These are phyloP conservation scores for Dendrobium chrysotoxum DNA, from an alignment of 106 monocot species.

Conservation along the genomic window DNA sequence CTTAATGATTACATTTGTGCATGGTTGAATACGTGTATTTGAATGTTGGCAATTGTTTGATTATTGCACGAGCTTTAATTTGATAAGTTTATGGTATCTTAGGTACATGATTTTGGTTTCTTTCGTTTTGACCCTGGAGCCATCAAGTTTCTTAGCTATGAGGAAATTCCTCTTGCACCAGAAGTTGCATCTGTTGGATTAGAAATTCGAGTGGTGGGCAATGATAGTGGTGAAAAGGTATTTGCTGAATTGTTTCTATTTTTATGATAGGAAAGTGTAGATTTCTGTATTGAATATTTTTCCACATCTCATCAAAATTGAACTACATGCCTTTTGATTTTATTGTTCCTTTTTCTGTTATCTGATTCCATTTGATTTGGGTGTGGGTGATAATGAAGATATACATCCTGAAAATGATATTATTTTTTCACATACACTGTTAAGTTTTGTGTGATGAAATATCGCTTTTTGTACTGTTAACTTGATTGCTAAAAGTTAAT, in stretches of 20 bases:
- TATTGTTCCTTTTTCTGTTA: not conserved
- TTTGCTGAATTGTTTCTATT: not conserved
- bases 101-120: constrained; percentile 99
- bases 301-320: not conserved
- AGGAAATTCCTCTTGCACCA: constrained; percentile 86
- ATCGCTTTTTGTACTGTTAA: too few relatives aligned
- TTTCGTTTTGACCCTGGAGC: constrained; percentile 85
- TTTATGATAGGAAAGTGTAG: not conserved
- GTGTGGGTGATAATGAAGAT: too few relatives aligned
- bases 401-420: too few relatives aligned
- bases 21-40: not conserved
- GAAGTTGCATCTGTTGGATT: constrained; percentile 95
- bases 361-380: not conserved
- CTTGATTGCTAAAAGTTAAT: too few relatives aligned
- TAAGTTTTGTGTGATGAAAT: too few relatives aligned
- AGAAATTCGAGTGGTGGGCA: constrained; percentile 92
- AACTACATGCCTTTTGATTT: not conserved
- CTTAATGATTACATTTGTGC: not conserved
- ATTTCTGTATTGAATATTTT: not conserved
- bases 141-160: constrained; percentile 79
- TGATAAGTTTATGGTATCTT: constrained; percentile 1
- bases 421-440: too few relatives aligned
- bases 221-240: constrained; percentile 99
- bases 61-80: not conserved
- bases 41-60: not conserved